These are phyloP conservation scores for Geotrichum candidum DNA, from an alignment of 1,139 yeast species.

Conservation along the genomic window DNA sequence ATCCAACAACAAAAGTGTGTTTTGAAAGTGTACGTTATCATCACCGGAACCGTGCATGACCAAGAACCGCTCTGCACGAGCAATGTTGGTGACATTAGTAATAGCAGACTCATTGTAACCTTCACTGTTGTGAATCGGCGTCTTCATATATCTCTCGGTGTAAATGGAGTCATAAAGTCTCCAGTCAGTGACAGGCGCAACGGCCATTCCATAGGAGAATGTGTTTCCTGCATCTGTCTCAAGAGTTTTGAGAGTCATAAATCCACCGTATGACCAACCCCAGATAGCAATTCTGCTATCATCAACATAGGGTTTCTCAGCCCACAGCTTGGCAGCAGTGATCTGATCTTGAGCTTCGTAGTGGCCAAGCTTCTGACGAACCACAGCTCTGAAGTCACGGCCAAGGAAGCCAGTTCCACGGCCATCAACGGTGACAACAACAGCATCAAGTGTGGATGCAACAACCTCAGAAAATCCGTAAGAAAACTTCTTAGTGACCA, in stretches of 20 bases:
- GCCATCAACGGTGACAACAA: conserved; percentile 83
- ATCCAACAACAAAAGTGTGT: conserved; percentile 72
- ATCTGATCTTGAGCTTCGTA: conserved; percentile 86
- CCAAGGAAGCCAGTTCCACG: conserved; percentile 92
- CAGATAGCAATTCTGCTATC: conserved; percentile 69
- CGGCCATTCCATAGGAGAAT: conserved; percentile 77
- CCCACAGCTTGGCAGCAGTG: conserved; percentile 57
- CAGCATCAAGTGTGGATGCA: conserved; percentile 61
- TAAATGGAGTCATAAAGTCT: conserved; percentile 70
- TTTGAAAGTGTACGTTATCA: conserved; percentile 92
- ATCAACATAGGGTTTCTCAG: conserved; percentile 52
- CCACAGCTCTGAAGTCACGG: conserved; percentile 65
- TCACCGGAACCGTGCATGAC: conserved; percentile 96
- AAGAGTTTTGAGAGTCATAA: conserved; percentile 65
- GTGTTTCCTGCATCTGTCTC: conserved; percentile 64
- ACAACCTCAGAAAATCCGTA: conserved; percentile 66
- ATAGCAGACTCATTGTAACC: conserved; percentile 47
- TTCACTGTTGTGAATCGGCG: conserved; percentile 50
- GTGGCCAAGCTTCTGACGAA: conserved; percentile 64
- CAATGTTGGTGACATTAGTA: conserved; percentile 44
- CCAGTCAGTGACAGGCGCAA: conserved; percentile 89
- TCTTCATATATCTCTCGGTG: conserved; percentile 86
- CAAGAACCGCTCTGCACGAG: conserved; percentile 60
- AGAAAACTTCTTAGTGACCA: conserved; percentile 49
- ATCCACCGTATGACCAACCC: conserved; percentile 96